Evolutionary conservation across 2,329 filamentous ascomycete genomes (phyloP).

Genomic region (Harringtonia lauricola): DNA sequence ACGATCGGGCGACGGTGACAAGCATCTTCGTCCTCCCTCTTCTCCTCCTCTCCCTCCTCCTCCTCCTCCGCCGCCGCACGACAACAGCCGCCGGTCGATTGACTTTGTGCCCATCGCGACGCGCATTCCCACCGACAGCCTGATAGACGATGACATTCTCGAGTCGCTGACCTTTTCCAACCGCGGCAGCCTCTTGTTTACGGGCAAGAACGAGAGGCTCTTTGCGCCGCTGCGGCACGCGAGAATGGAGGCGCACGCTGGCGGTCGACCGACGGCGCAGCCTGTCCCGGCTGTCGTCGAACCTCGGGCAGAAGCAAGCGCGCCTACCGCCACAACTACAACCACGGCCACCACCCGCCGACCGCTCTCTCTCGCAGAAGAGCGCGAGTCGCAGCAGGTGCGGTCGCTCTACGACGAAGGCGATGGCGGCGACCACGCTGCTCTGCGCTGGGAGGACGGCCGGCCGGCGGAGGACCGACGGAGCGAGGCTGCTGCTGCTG

Average conservation of each 20-base stretch:
- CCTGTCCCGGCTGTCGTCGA: slow-evolving; percentile 2
- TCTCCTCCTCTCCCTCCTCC: neutral
- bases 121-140: slow-evolving; percentile 41
- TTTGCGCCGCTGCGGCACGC: neutral
- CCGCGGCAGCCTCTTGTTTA: slow-evolving; percentile 52
- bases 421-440: slow-evolving; percentile 37
- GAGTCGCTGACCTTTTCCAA: slow-evolving; percentile 49
- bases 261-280: slow-evolving; percentile 1
- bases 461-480: too few species aligned
- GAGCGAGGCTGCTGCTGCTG: too few species aligned
- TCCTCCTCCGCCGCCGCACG: neutral
- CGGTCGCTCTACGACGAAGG: slow-evolving; percentile 50
- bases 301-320: too few species aligned
- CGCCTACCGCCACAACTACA: too few species aligned
- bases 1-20: neutral
- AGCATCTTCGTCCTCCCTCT: too few species aligned
- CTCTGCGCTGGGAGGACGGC: slow-evolving; percentile 41
- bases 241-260: too few species aligned
- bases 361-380: slow-evolving; percentile 41
- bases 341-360: slow-evolving; percentile 29
- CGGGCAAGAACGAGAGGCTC: slow-evolving; percentile 29
- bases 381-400: slow-evolving; percentile 57
- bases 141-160: slow-evolving; percentile 49
- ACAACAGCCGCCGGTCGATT: slow-evolving; percentile 14
- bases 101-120: slow-evolving; percentile 42